Conservation (phyloP, 1,284 basidiomycete species). For the Stygiomarasmius scandens region DNA sequence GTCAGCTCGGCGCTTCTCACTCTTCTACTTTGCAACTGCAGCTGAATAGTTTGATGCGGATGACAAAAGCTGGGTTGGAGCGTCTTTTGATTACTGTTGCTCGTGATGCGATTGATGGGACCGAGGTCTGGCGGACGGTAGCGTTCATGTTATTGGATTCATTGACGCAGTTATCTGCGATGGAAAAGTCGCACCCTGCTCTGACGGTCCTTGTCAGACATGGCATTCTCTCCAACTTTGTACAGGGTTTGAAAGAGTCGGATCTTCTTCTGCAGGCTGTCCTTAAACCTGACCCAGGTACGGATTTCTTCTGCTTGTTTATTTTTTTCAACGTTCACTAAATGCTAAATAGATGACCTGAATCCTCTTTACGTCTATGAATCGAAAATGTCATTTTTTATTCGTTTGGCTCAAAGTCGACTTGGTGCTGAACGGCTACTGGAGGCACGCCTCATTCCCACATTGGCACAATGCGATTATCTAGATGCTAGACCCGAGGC, state of each 20-base stretch:
- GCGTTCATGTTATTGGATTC: slow-evolving; percentile 87
- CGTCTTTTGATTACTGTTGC: slow-evolving; percentile 79
- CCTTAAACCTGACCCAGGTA: slow-evolving; percentile 88
- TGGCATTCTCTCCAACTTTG: slow-evolving; percentile 85
- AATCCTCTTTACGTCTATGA: slow-evolving; percentile 96
- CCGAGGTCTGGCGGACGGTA: slow-evolving; percentile 96
- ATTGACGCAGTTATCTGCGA: slow-evolving; percentile 65
- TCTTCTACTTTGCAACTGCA: slow-evolving; percentile 52
- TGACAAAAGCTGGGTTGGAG: slow-evolving; percentile 73
- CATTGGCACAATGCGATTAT: slow-evolving; percentile 87
- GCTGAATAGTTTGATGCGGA: slow-evolving; percentile 58
- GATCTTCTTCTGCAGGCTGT: slow-evolving; percentile 82
- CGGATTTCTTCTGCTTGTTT: slow-evolving; percentile 24
- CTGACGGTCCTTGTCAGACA: slow-evolving; percentile 68
- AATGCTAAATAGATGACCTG: slow-evolving; percentile 66
- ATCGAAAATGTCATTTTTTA: slow-evolving; percentile 88
- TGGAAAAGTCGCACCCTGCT: slow-evolving; percentile 63
- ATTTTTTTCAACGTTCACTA: slow-evolving; percentile 4
- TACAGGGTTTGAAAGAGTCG: slow-evolving; percentile 81
- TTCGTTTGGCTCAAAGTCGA: slow-evolving; percentile 81
- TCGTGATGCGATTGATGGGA: slow-evolving; percentile 91
- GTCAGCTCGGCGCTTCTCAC: slow-evolving; percentile 25
- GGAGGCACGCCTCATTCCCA: slow-evolving; percentile 77
- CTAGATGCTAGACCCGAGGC: slow-evolving; percentile 81
- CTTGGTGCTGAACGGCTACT: slow-evolving; percentile 86